Base-by-base conservation (phyloP, 768 basidiomycete genomes). In the Psilocybe subaeruginosa region DNA sequence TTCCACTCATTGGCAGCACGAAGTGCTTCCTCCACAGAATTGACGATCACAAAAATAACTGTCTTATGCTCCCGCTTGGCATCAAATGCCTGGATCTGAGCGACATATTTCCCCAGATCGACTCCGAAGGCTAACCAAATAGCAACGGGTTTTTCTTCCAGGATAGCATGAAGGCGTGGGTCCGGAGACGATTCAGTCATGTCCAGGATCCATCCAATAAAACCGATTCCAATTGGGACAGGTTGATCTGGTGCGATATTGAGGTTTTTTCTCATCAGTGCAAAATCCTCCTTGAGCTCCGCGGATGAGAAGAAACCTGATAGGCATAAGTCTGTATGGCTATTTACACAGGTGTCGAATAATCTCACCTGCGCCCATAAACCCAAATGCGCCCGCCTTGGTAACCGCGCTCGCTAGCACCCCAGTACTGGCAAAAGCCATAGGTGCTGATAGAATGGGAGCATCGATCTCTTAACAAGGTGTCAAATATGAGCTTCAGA, bases 81-180 rank as follows among this genome's bases (percentile, higher is more conserved):
- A 55, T 77, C 71, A 56, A 72, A 72, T 17, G 69, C 70, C 45
- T 81, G 83, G 43, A 88, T 76, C 58, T 80, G 76, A 12, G 75
- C 62, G 46, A 88, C 75, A 78, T 89, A 90, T 50, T 77, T 72
- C 11, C 75, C 73, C 8, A 86, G 69, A 65, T 84, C 72, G 3
- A 68, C 65, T 1, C 88, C 87, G 63, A 89, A 89, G 0, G 86
- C 80, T 39, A 91, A 76, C 87, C 87, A 90, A 47, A 91, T 71
- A 0, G 84, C 83, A 1, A 70, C 73, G 3, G 86, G 82, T 2
- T 73, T 70, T 58, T 78, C 74, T 48, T 78, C 81, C 39, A 88
- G 77, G 19, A 81, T 76, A 14, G 73, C 69, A 8, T 72, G 68
- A 16, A 89, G 70, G 27, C 81, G 60, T 7, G 72, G 73, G 30